phyloP scores from a whole-genome alignment of 1,139 yeast genomes.

The Hanseniaspora sp. region DNA sequence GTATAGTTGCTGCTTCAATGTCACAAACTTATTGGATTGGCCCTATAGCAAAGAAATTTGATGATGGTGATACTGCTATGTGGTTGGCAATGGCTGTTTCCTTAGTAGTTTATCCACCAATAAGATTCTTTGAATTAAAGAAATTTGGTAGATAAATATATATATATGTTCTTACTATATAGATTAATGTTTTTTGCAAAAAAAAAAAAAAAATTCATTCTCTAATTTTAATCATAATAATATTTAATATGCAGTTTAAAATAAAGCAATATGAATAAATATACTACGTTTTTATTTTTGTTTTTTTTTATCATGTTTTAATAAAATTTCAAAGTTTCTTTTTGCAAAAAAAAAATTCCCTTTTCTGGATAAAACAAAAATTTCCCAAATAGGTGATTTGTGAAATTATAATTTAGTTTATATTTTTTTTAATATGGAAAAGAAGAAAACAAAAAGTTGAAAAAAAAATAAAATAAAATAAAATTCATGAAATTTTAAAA shows the following conservation, averaged over 20 bases:
- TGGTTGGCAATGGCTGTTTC: slow-evolving; percentile 70
- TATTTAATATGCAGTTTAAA: no score
- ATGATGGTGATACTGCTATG: slow-evolving; percentile 73
- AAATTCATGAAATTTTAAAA: no score
- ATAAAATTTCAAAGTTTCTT: background rate
- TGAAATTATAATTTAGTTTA: background rate
- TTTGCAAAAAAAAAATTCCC: background rate
- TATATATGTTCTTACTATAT: background rate
- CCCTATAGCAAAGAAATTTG: slow-evolving; percentile 49
- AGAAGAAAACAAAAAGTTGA: background rate
- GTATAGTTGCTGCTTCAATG: slow-evolving; percentile 76
- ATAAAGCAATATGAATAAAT: no score
- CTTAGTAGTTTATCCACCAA: slow-evolving; percentile 49
- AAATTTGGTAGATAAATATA: slow-evolving; percentile 33
- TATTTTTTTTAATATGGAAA: background rate
- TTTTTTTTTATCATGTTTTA: background rate
- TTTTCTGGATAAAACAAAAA: background rate
- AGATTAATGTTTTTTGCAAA: no score
- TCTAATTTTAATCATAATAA: no score
- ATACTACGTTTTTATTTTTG: no score
- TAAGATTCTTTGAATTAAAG: slow-evolving; percentile 54
- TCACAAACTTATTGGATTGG: slow-evolving; percentile 69
- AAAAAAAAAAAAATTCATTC: no score
- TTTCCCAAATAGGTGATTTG: background rate
- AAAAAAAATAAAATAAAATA: no score